These are phyloP conservation scores for Coemansia sp. DNA, from an alignment of 192 early-diverging fungal genomes.

Conservation along the genomic window DNA sequence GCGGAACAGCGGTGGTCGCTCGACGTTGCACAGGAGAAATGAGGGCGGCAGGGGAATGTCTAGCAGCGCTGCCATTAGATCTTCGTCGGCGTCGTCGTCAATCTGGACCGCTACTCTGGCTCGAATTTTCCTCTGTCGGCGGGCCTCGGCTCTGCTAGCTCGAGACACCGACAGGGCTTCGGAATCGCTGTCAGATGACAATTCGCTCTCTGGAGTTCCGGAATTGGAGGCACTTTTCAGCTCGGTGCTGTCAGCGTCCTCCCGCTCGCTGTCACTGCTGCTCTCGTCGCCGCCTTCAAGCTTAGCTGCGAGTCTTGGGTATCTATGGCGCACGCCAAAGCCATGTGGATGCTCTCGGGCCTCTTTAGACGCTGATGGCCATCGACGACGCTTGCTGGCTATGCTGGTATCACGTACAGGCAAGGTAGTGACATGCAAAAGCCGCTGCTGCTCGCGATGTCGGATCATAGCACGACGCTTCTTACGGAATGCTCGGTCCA, in stretches of 20 bases:
- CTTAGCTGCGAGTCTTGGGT: background rate
- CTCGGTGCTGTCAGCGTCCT: background rate
- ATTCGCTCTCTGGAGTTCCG: background rate
- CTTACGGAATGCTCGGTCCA: slow-evolving; percentile 55
- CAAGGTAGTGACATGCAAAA: slow-evolving; percentile 5
- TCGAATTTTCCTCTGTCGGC: slow-evolving; percentile 11
- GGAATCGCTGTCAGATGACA: slow-evolving; percentile 7
- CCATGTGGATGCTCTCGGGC: background rate
- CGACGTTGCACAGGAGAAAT: slow-evolving; percentile 61
- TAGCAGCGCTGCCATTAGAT: slow-evolving; percentile 58
- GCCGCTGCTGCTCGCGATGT: slow-evolving; percentile 18
- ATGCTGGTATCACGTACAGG: background rate
- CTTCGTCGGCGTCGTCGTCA: slow-evolving; percentile 79
- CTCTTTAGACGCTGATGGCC: slow-evolving; percentile 12
- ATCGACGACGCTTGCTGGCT: background rate
- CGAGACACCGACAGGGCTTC: slow-evolving; percentile 33
- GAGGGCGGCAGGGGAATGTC: slow-evolving; percentile 59
- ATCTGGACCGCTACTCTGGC: slow-evolving; percentile 66
- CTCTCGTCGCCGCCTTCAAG: background rate
- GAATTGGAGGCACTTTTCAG: background rate
- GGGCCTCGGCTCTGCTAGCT: slow-evolving; percentile 14
- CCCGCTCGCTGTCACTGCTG: background rate
- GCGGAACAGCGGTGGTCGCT: slow-evolving; percentile 14
- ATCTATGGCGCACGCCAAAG: background rate
- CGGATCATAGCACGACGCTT: slow-evolving; percentile 26